A percentile compares a stretch with the other conserved stretches of the same genome.
phyloP scores from a whole-genome alignment of 2,329 filamentous ascomycete species.

The Byssochlamys sp. region DNA sequence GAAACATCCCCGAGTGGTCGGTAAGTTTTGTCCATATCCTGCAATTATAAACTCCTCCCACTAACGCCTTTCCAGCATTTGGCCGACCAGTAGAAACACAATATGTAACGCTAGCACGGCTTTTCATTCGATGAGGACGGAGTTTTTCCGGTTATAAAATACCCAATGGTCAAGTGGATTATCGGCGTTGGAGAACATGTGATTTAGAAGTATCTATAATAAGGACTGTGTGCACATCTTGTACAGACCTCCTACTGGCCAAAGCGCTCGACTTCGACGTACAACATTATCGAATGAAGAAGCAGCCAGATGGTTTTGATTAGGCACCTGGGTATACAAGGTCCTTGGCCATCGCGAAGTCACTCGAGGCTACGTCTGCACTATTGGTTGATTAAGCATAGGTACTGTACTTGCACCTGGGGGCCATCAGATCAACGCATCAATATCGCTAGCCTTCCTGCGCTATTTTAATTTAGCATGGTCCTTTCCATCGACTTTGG shows the following conservation, averaged over 20 bases:
- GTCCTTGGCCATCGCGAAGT: background rate
- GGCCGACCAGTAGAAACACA: constrained; percentile 18
- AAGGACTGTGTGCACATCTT: background rate
- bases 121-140: constrained; percentile 6
- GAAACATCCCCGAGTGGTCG: constrained; percentile 87
- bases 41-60: constrained; percentile 1
- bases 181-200: background rate
- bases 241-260: background rate
- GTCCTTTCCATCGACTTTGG: background rate
- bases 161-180: background rate
- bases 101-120: constrained; percentile 15
- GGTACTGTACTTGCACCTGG: background rate
- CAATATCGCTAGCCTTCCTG: background rate
- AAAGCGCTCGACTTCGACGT: background rate
- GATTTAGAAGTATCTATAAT: background rate
- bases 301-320: background rate
- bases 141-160: constrained; percentile 6
- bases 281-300: background rate
- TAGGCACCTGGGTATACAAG: background rate
- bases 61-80: constrained; percentile 25
- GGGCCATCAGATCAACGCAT: background rate
- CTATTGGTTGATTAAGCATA: background rate
- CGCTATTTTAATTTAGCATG: background rate
- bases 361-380: background rate
- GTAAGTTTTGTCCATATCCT: constrained; percentile 26